These are phyloP conservation scores for Microcos paniculata DNA, from an alignment of 345 rosid genomes.

Conservation along the genomic window DNA sequence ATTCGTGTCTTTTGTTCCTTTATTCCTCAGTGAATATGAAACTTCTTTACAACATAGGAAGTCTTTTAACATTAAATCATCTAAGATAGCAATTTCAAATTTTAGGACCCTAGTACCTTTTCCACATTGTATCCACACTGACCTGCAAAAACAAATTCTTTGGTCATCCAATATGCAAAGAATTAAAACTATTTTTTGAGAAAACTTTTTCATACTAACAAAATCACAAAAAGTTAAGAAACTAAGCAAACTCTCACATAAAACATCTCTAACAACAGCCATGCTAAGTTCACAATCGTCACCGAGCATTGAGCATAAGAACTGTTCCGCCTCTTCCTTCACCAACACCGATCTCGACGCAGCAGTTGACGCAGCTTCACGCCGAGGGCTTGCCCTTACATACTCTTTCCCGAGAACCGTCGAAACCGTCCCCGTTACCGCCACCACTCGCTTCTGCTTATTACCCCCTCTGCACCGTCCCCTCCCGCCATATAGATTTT, in stretches of 20 bases:
- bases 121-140: conserved; percentile 73
- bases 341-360: conserved; percentile 25
- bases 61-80: neutral
- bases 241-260: conserved; percentile 46
- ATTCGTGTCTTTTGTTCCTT: neutral
- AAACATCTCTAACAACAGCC: conserved; percentile 79
- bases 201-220: neutral
- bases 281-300: conserved; percentile 66
- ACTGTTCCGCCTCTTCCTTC: conserved; percentile 65
- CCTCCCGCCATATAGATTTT: conserved; percentile 21
- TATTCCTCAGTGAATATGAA: neutral
- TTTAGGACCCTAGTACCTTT: conserved; percentile 48
- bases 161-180: conserved; percentile 13
- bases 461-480: conserved; percentile 36
- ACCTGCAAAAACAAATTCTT: conserved; percentile 50
- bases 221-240: neutral
- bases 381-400: conserved; percentile 41
- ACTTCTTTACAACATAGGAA: neutral
- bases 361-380: conserved; percentile 20
- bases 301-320: conserved; percentile 75
- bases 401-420: conserved; percentile 79
- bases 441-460: conserved; percentile 64
- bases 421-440: conserved; percentile 81
- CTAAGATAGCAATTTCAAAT: conserved; percentile 5
- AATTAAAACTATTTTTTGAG: neutral